Conservation (phyloP, 2,329 filamentous ascomycete genomes). For the Colletotrichum melonis region DNA sequence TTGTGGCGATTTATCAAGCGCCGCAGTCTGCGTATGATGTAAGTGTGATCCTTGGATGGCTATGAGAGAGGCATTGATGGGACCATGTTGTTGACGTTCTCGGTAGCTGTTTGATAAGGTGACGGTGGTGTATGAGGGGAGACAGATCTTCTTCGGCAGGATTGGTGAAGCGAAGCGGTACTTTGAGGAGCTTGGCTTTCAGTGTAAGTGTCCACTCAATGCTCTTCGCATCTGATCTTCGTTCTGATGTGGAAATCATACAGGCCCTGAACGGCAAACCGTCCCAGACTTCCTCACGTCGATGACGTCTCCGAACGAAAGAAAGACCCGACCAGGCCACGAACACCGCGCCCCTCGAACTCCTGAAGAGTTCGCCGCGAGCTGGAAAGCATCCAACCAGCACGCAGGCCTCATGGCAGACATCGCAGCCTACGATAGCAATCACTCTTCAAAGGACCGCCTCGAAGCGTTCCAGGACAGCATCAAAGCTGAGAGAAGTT, state of each 20-base stretch:
- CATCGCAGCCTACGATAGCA: conserved; percentile 14
- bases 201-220: conserved; percentile 53
- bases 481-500: conserved; percentile 54
- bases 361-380: conserved; percentile 60
- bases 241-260: background rate
- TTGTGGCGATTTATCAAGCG: conserved; percentile 38
- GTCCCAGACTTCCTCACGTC: conserved; percentile 79
- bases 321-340: conserved; percentile 67
- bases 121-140: conserved; percentile 73
- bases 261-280: conserved; percentile 59
- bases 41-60: background rate
- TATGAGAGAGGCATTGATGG: no score
- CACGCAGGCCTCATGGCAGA: conserved; percentile 6
- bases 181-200: conserved; percentile 64
- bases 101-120: conserved; percentile 68
- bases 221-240: rapidly evolving
- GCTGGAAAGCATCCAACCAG: conserved; percentile 28
- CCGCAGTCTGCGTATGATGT: conserved; percentile 38
- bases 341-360: conserved; percentile 66
- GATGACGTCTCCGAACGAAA: conserved; percentile 73
- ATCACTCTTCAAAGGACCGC: conserved; percentile 20
- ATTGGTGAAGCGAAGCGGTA: conserved; percentile 68
- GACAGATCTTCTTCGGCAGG: conserved; percentile 74
- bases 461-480: conserved; percentile 32
- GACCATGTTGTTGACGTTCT: background rate